Evolutionary conservation across 2,329 filamentous ascomycete genomes (phyloP), one percentile per base, ranked within the genome.

Genomic region (Aureobasidium sp.): DNA sequence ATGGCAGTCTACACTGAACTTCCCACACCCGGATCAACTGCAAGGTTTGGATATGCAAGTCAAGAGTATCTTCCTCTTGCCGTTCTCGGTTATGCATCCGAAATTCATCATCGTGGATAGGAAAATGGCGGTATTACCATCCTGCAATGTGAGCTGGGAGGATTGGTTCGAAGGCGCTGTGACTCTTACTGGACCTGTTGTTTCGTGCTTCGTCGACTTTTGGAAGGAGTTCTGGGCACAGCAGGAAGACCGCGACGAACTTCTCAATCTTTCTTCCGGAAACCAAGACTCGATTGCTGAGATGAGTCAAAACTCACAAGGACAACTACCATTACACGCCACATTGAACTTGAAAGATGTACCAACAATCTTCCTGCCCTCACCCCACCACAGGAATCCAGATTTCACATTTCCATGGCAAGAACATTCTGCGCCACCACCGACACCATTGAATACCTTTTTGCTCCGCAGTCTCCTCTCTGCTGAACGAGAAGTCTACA

Each of bases 101-200:
- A 95, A 95, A 68, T 93, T 90, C 67, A 79, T 93, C 41, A 79
- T 94, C 14, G 73, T 93, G 1, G 90, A 95, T 70, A 81, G 86
- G 0, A 72, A 77, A 36, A 79, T 75, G 2, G 87, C 87, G 0
- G 86, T 87, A 67, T 73, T 94, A 10, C 90, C 90, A 0, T 91
- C 87, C 67, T 92, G 89, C 73, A 95, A 95, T 67, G 84, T 95
- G 5, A 91, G 88, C 68, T 94, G 88, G 88, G 90, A 94, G 72
- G 75, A 84, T n/a, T 95, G 90, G 90, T 86, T 93, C 30, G 90
- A 95, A 71, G 88, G 87, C 0, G 90, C 86, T 61, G 76, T 93
- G 3, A 83, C 85, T 60, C 73, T 93, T 11, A 78, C 78, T 7
- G 89, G 89, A 0, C 77, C 79, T 0, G 78, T 87, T 0, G 83